phyloP scores from a whole-genome alignment of 2,329 filamentous ascomycete species.

The Ophiostoma quercus region DNA sequence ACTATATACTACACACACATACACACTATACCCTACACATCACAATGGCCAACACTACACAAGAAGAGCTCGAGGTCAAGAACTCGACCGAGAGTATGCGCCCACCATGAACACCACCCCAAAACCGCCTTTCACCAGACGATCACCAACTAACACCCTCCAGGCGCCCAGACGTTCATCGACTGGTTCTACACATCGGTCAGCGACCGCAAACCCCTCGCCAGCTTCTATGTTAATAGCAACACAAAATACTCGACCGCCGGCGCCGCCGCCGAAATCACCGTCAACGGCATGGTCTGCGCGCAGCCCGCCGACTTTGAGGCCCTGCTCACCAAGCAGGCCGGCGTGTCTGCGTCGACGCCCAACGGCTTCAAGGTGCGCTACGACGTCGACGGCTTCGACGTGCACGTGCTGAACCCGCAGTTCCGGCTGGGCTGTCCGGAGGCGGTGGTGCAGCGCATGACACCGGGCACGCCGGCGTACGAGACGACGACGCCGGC shows the following conservation, averaged over 20 bases:
- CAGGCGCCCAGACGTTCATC: conserved; percentile 67
- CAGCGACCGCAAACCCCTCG: conserved; percentile 54
- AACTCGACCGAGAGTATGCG: conserved; percentile 44
- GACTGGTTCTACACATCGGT: conserved; percentile 72
- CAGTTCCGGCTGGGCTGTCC: conserved; percentile 56
- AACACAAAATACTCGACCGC: conserved; percentile 47
- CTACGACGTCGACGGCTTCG: conserved; percentile 71
- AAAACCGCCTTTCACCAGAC: background rate
- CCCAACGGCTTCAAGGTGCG: conserved; percentile 36
- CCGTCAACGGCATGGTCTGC: conserved; percentile 70
- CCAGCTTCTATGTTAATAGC: conserved; percentile 64
- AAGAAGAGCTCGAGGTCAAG: conserved; percentile 41
- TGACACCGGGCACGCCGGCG: conserved; percentile 22
- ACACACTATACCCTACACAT: too few species aligned
- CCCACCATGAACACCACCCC: background rate
- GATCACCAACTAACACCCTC: background rate
- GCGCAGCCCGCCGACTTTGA: conserved; percentile 60
- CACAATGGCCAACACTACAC: conserved; percentile 23
- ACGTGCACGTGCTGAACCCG: conserved; percentile 72
- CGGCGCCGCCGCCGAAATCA: conserved; percentile 60
- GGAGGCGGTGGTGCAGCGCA: conserved; percentile 36
- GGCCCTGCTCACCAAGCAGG: conserved; percentile 60
- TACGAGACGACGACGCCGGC: conserved; percentile 34
- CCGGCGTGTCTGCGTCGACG: conserved; percentile 40
- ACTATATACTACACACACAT: background rate